Percentiles rank a stretch among this genome's conserved stretches.
Conservation (phyloP, 1,139 yeast species). For the Tardiomyces depauwii region DNA sequence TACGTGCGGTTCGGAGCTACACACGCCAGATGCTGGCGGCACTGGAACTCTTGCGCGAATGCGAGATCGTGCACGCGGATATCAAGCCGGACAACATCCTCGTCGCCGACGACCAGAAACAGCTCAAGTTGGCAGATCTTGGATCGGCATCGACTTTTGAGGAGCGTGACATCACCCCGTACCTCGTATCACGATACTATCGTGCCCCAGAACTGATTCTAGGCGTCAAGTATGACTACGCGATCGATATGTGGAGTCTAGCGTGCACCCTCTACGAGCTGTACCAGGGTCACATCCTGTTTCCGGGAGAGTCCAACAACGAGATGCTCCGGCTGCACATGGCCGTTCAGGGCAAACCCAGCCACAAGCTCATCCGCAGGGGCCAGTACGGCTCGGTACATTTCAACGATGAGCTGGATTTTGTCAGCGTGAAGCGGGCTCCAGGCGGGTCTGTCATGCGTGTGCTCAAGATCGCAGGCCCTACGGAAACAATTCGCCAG, state of each 20-base stretch:
- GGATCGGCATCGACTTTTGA: conserved; percentile 94
- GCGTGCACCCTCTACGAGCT: conserved; percentile 98
- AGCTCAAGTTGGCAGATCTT: conserved; percentile 87
- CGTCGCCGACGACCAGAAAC: conserved; percentile 77
- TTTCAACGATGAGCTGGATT: conserved; percentile 36
- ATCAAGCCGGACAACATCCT: conserved; percentile 84
- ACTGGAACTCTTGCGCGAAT: conserved; percentile 43
- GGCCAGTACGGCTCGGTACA: conserved; percentile 20
- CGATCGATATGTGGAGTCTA: conserved; percentile 97
- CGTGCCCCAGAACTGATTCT: conserved; percentile 99
- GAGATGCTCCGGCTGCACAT: conserved; percentile 96
- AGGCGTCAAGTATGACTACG: conserved; percentile 97
- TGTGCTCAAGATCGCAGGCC: conserved; percentile 33
- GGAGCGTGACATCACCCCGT: conserved; percentile 97
- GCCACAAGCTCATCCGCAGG: conserved; percentile 67
- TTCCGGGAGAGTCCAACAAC: conserved; percentile 98
- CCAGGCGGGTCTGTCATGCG: conserved; percentile 84
- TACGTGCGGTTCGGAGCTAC: conserved; percentile 38
- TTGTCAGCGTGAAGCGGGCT: conserved; percentile 93
- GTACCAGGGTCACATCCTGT: conserved; percentile 97
- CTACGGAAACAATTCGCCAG: conserved; percentile 10
- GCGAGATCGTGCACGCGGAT: conserved; percentile 88
- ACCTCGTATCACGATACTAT: conserved; percentile 91
- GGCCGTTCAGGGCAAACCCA: conserved; percentile 92
- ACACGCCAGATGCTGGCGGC: conserved; percentile 49